Conservation (phyloP, 768 basidiomycete species). For the Boletellus ananas region DNA sequence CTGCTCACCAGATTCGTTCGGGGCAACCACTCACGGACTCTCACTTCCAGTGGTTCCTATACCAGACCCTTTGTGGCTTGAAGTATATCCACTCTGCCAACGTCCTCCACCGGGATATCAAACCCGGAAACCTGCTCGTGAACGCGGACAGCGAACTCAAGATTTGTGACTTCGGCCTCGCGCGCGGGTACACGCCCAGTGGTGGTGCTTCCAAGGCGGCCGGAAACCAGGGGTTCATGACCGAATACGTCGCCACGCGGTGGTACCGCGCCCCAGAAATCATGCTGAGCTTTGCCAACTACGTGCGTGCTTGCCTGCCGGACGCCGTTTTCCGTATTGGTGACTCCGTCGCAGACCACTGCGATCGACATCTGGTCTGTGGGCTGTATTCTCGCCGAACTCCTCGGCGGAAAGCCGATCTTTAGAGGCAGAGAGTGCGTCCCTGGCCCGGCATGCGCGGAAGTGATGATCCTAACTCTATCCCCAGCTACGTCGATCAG, state of each 20-base stretch:
- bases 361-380: conserved; percentile 96
- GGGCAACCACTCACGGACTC: conserved; percentile 87
- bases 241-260: conserved; percentile 97
- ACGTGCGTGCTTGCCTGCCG: conserved; percentile 48
- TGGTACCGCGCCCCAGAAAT: conserved; percentile 99
- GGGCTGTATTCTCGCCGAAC: conserved; percentile 91
- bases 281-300: conserved; percentile 96
- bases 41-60: conserved; percentile 94
- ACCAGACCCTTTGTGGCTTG: conserved; percentile 96
- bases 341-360: conserved; percentile 54
- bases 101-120: conserved; percentile 94
- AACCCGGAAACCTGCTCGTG: conserved; percentile 92
- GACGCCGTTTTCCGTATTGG: neutral
- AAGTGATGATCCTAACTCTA: conserved; percentile 1
- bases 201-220: conserved; percentile 68
- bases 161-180: conserved; percentile 98
- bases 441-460: neutral
- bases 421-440: conserved; percentile 96
- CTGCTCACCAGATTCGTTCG: conserved; percentile 61
- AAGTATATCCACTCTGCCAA: conserved; percentile 99
- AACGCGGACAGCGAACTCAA: conserved; percentile 98
- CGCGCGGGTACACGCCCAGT: conserved; percentile 87
- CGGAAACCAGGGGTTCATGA: conserved; percentile 95
- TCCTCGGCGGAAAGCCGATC: conserved; percentile 90
- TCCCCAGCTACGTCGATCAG: conserved; percentile 88